These are phyloP conservation scores for Nakazawaea populi DNA, from an alignment of 805 yeast species.

Conservation along the genomic window DNA sequence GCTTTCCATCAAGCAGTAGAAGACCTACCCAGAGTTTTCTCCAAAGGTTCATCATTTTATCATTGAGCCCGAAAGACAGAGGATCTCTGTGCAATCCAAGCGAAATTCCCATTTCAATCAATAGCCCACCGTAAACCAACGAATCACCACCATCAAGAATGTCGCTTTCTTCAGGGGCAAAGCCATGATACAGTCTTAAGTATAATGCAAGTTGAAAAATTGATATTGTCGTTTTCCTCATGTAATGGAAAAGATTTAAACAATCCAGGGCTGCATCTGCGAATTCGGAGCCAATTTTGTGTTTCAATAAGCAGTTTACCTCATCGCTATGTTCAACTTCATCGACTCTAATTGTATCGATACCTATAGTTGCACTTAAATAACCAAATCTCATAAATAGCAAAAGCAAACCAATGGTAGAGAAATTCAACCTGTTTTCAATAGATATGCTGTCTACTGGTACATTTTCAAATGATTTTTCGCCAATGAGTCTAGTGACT, in stretches of 20 bases:
- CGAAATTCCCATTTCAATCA: slow-evolving; percentile 61
- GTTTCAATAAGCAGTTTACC: slow-evolving; percentile 29
- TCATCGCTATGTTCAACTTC: slow-evolving; percentile 21
- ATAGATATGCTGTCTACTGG: slow-evolving; percentile 25
- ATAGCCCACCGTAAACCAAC: slow-evolving; percentile 47
- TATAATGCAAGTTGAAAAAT: slow-evolving; percentile 50
- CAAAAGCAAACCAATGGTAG: slow-evolving; percentile 39
- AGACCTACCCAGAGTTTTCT: slow-evolving; percentile 56
- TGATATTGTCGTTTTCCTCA: slow-evolving; percentile 41
- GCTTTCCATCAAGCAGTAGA: slow-evolving; percentile 37
- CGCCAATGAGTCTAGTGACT: slow-evolving; percentile 31
- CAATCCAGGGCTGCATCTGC: slow-evolving; percentile 49
- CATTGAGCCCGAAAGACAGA: slow-evolving; percentile 31
- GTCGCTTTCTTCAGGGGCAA: slow-evolving; percentile 54
- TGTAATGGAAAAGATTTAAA: slow-evolving; percentile 45
- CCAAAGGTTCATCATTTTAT: slow-evolving; percentile 36
- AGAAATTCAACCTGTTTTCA: slow-evolving; percentile 41
- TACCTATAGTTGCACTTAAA: slow-evolving; percentile 30
- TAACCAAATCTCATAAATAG: slow-evolving; percentile 38
- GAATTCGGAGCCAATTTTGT: slow-evolving; percentile 40
- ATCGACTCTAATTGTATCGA: slow-evolving; percentile 22
- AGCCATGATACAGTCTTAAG: slow-evolving; percentile 42
- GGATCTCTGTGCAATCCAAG: slow-evolving; percentile 71
- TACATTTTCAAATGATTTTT: slow-evolving; percentile 26
- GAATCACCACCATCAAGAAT: slow-evolving; percentile 53